Evolutionary conservation across 352 stramenopile genomes (phyloP).

Genomic region (Globisporangium splendens): DNA sequence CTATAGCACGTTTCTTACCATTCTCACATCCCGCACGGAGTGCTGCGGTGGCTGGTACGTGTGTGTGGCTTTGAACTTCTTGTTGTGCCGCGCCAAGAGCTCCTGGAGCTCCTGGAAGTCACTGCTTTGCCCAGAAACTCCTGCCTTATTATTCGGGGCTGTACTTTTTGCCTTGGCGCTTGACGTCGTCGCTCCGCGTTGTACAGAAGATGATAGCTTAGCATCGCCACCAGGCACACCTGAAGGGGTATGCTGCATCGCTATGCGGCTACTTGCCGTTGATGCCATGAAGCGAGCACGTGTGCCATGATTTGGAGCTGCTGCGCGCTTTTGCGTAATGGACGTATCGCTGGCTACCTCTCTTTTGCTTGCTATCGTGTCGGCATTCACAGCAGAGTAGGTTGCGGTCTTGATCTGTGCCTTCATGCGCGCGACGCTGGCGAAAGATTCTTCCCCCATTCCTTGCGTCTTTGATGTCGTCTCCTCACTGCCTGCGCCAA

Average conservation of each 20-base stretch:
- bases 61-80: slow-evolving; percentile 68
- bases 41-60: slow-evolving; percentile 79
- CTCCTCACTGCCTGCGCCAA: background rate
- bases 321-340: background rate
- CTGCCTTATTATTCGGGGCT: background rate
- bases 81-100: slow-evolving; percentile 70
- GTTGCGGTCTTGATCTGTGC: slow-evolving; percentile 11
- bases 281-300: slow-evolving; percentile 14
- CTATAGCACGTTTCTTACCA: slow-evolving; percentile 25
- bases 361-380: background rate
- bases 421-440: slow-evolving; percentile 1
- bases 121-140: background rate
- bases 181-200: background rate
- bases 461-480: background rate
- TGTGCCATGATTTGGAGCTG: background rate
- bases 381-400: background rate
- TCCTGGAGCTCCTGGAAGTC: slow-evolving; percentile 42
- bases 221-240: too few relatives aligned
- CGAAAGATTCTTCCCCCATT: background rate
- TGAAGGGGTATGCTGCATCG: background rate
- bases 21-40: slow-evolving; percentile 68
- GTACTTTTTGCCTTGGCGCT: slow-evolving; percentile 6
- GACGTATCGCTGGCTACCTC: background rate
- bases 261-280: slow-evolving; percentile 14
- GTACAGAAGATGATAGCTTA: background rate